These are phyloP conservation scores for Pseudognaphalium luteoalbum DNA, from an alignment of 129 eudicot genomes.

Conservation along the genomic window DNA sequence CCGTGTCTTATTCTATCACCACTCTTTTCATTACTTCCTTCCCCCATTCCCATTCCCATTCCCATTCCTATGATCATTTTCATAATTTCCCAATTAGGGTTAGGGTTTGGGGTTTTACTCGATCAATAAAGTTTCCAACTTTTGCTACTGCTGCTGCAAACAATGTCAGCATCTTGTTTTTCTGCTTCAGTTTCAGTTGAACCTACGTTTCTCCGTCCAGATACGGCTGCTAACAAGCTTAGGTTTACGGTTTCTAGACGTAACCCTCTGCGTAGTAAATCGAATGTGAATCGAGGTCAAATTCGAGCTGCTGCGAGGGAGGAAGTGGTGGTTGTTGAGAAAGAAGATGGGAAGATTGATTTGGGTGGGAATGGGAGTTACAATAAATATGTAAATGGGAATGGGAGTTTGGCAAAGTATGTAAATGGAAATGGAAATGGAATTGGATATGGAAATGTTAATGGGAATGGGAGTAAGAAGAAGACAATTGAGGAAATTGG, in stretches of 20 bases:
- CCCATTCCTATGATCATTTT: constrained; percentile 15
- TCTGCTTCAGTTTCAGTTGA: constrained; percentile 39
- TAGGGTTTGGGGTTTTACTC: too few relatives aligned
- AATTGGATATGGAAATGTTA: constrained; percentile 3
- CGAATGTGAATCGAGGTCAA: constrained; percentile 25
- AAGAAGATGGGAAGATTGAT: constrained; percentile 46
- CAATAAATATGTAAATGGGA: constrained; percentile 35
- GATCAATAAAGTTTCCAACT: background rate
- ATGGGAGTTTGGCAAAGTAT: constrained; percentile 58
- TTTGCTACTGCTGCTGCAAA: background rate
- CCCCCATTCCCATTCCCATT: constrained; percentile 9
- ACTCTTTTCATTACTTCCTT: constrained; percentile 21
- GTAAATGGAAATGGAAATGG: constrained; percentile 59
- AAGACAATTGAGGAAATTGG: constrained; percentile 91
- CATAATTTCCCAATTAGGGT: background rate
- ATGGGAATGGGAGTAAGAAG: constrained; percentile 45
- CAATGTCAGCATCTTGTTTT: constrained; percentile 38
- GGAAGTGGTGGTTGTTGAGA: constrained; percentile 42
- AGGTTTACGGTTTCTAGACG: constrained; percentile 33
- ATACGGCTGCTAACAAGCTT: constrained; percentile 27
- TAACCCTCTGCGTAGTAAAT: constrained; percentile 20
- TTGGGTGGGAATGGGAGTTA: constrained; percentile 44
- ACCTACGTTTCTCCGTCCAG: constrained; percentile 44
- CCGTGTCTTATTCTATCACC: constrained; percentile 36
- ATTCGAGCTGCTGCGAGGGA: constrained; percentile 50